Evolutionary conservation across 331 rosid species (phyloP).

Genomic region (Pyrus hybrid): DNA sequence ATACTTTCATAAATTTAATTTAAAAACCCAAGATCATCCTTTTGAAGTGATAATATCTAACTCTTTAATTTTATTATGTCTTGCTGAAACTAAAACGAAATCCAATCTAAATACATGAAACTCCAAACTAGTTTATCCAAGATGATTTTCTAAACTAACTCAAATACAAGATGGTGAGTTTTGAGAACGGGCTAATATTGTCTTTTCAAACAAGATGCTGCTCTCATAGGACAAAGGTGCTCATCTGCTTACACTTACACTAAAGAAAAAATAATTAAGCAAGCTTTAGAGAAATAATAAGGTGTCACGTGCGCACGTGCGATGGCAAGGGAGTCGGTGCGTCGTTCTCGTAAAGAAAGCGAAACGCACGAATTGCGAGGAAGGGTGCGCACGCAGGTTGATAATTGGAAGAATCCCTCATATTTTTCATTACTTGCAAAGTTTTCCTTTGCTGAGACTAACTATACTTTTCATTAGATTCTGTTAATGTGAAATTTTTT

Average conservation of each 20-base stretch:
- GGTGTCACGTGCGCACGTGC: conserved; percentile 87
- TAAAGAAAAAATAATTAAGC: background rate
- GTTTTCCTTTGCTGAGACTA: background rate
- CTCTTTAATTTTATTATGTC: background rate
- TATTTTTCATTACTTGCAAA: background rate
- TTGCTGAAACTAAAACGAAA: background rate
- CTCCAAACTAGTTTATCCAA: background rate
- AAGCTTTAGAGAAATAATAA: background rate
- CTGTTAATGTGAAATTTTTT: rapidly evolving
- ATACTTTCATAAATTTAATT: too few relatives aligned
- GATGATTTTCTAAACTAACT: background rate
- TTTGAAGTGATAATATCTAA: too few relatives aligned
- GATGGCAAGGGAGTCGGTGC: conserved; percentile 78
- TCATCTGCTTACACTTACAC: background rate
- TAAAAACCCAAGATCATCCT: background rate
- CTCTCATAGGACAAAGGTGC: background rate
- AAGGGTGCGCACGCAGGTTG: background rate
- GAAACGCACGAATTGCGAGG: conserved; percentile 66
- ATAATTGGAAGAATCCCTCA: background rate
- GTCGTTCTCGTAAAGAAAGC: conserved; percentile 55
- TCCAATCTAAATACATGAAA: background rate
- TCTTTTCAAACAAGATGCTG: background rate
- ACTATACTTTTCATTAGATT: background rate
- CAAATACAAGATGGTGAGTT: background rate
- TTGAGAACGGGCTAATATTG: background rate